Base-by-base conservation (phyloP, 805 yeast species). In the Candida adriatica region DNA sequence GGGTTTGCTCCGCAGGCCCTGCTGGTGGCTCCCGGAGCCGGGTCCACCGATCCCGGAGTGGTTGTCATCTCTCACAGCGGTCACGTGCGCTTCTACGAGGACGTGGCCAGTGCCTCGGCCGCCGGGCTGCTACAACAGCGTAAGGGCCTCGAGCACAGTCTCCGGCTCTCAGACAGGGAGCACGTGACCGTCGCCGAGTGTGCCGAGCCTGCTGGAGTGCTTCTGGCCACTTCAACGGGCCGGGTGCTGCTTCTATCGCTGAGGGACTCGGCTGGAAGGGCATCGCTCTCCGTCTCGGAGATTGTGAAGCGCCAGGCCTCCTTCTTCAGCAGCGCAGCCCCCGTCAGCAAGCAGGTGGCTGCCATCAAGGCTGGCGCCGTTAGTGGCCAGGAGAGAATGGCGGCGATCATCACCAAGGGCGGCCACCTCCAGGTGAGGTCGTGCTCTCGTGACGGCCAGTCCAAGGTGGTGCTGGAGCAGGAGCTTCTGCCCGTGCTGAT, bases 171-270 rank as follows among this genome's bases (percentile, higher is more conserved):
- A 1, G 53, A 65, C 13, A 62, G 66, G 11, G 96, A 88, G 50
- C 49, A 53, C 18, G 61, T 86, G 13, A 70, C 75, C 1, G 45
- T 64, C 23, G 68, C 79, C 2, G 72, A 74, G 33, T 70, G 70
- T 38, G 65, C 79, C 8, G 85, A 77, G 41, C 88, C 92, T 1
- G 74, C 81, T 2, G 95, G 95, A 2, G 62, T 85, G 5, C 63
- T 79, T 1, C 48, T 80, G 7, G 71, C 86, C 6, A 85, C 96
- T 0, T 72, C 82, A 4, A 60, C 70, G 39, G 85, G 85, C 16
- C 64, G 88, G 38, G 72, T 79, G 26, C 52, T 79, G 6, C 61
- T 83, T 26, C 48, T 85, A 3, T 62, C 78, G 0, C 59, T 87
- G 19, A 70, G 80, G 39, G 92, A 86, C 53, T 63, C 72, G 28